A percentile compares a stretch with the other conserved stretches of the same genome.
Conservation (phyloP, 2,329 filamentous ascomycete genomes). For the Huntiella savannae region DNA sequence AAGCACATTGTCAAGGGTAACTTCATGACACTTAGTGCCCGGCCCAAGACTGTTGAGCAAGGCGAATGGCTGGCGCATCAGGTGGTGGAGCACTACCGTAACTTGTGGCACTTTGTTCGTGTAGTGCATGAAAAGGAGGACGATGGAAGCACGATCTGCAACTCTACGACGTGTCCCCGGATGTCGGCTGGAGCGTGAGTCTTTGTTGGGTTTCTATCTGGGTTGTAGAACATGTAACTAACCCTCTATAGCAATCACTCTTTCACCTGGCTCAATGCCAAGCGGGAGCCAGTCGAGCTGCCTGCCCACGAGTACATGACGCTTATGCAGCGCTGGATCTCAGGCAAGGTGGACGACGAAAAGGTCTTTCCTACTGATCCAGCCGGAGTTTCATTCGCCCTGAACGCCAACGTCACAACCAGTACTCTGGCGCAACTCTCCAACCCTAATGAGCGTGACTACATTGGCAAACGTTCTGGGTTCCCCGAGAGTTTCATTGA, state of each 20-base stretch:
- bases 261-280: constrained; percentile 88
- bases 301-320: constrained; percentile 88
- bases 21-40: constrained; percentile 86
- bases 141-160: constrained; percentile 63
- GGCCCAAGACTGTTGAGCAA: constrained; percentile 81
- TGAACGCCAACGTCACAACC: constrained; percentile 38
- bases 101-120: constrained; percentile 74
- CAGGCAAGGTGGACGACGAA: constrained; percentile 81
- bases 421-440: constrained; percentile 44
- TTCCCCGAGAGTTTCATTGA: constrained; percentile 81
- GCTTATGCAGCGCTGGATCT: constrained; percentile 92
- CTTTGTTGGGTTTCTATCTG: not conserved
- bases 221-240: not conserved
- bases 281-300: constrained; percentile 74
- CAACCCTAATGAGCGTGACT: constrained; percentile 44
- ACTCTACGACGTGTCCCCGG: constrained; percentile 61
- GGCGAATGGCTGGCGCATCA: constrained; percentile 95
- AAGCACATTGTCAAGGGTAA: constrained; percentile 91
- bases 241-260: constrained; percentile 50
- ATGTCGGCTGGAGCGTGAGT: constrained; percentile 90
- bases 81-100: constrained; percentile 82
- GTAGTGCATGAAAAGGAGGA: constrained; percentile 76
- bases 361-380: constrained; percentile 80
- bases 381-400: constrained; percentile 45
- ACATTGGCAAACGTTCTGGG: constrained; percentile 80